Evolutionary conservation across 345 rosid genomes (phyloP).

Genomic region (Ceriops zippeliana): DNA sequence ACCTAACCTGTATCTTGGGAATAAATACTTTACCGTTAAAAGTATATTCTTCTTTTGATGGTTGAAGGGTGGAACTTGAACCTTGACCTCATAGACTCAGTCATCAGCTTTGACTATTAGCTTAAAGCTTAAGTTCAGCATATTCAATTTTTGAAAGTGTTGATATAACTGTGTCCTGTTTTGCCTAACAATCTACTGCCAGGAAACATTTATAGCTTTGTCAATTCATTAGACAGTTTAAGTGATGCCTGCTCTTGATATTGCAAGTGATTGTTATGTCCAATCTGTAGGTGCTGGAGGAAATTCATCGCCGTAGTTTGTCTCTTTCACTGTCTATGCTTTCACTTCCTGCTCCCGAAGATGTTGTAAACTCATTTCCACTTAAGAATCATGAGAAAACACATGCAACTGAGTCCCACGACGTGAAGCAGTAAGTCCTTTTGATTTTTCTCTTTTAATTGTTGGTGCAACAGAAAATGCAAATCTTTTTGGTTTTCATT

Average conservation of each 20-base stretch:
- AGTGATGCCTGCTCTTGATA: background rate
- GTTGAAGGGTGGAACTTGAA: too few relatives aligned
- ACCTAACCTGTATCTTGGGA: too few relatives aligned
- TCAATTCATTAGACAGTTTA: background rate
- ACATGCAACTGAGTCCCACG: conserved; percentile 8
- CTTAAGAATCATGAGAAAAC: conserved; percentile 18
- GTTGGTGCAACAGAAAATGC: too few relatives aligned
- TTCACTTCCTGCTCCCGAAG: conserved; percentile 27
- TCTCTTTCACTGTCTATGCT: conserved; percentile 18
- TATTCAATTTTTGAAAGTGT: too few relatives aligned
- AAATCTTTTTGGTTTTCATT: too few relatives aligned
- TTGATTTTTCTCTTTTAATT: background rate
- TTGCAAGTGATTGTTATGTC: background rate
- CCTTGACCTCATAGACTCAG: too few relatives aligned
- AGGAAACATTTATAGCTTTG: background rate
- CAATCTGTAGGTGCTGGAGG: conserved; percentile 21
- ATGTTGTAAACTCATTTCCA: conserved; percentile 21
- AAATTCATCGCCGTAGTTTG: conserved; percentile 24
- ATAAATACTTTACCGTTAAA: too few relatives aligned
- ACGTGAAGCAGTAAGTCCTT: conserved; percentile 19
- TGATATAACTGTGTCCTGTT: too few relatives aligned
- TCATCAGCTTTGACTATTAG: too few relatives aligned
- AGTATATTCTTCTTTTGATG: too few relatives aligned
- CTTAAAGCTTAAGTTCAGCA: too few relatives aligned
- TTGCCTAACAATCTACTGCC: background rate